phyloP scores from a whole-genome alignment of 768 basidiomycete genomes.

The Boletellus ananiceps region DNA sequence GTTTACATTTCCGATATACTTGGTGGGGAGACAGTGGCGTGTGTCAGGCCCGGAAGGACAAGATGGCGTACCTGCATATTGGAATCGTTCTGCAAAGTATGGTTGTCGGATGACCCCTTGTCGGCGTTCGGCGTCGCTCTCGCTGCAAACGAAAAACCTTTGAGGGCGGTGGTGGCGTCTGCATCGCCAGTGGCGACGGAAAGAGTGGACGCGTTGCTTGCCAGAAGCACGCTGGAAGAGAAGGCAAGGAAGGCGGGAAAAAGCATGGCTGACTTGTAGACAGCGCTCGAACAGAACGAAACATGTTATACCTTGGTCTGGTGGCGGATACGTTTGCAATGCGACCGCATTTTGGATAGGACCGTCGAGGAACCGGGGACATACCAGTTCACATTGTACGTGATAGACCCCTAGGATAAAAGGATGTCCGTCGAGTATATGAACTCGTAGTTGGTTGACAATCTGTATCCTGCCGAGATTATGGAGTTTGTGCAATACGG shows the following conservation, averaged over 20 bases:
- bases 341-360: constrained; percentile 7
- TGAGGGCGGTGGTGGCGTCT: constrained; percentile 6
- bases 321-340: constrained; percentile 12
- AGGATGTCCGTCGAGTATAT: background rate
- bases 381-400: no score
- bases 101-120: constrained; percentile 21
- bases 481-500: no score
- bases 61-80: constrained; percentile 25
- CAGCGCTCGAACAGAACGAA: background rate
- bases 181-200: background rate
- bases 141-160: constrained; percentile 21
- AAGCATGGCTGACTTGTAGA: constrained; percentile 12
- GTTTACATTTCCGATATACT: constrained; percentile 30
- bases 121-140: constrained; percentile 11
- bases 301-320: background rate
- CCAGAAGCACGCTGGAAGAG: constrained; percentile 28
- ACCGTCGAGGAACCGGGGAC: background rate
- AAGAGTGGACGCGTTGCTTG: constrained; percentile 26
- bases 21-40: background rate
- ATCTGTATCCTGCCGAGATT: no score
- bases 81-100: constrained; percentile 20
- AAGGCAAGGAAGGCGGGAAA: constrained; percentile 5
- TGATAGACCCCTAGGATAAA: background rate
- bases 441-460: no score
- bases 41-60: background rate